Percentiles rank a stretch among this genome's conserved stretches.
Conservation (phyloP, 371 early-diverging fungal species). For the Encephalitozoon intestinalis region DNA sequence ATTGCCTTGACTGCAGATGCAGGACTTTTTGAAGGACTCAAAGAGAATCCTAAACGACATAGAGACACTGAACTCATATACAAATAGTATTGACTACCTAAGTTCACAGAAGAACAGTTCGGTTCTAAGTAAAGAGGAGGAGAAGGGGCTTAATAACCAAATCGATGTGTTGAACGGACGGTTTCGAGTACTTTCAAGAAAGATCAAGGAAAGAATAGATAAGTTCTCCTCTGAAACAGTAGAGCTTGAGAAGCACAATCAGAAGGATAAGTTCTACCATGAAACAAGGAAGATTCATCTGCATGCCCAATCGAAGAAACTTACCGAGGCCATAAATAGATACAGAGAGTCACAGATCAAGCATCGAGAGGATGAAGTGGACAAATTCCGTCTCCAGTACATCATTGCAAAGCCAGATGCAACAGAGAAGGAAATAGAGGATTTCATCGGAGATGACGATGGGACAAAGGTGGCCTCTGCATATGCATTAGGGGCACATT, state of each 20-base stretch:
- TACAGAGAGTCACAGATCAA: conserved; percentile 41
- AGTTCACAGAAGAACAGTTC: conserved; percentile 44
- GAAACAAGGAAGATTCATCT: conserved; percentile 44
- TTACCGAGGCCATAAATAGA: conserved; percentile 42
- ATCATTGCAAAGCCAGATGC: conserved; percentile 59
- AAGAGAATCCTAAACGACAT: conserved; percentile 37
- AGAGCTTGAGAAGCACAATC: not conserved
- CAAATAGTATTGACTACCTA: conserved; percentile 33
- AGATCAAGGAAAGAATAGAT: conserved; percentile 38
- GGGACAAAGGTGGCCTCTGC: conserved; percentile 44
- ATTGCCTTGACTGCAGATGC: conserved; percentile 10
- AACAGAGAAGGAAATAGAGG: conserved; percentile 58
- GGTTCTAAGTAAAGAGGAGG: conserved; percentile 45
- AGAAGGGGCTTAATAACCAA: conserved; percentile 40
- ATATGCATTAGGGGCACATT: conserved; percentile 49
- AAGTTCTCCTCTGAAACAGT: conserved; percentile 8
- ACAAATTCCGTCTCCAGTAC: conserved; percentile 54
- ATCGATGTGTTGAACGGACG: conserved; percentile 40
- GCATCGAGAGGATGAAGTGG: conserved; percentile 51
- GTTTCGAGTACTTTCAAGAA: conserved; percentile 32
- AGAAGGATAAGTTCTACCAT: conserved; percentile 19
- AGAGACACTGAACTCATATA: conserved; percentile 18
- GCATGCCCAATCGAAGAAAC: conserved; percentile 43
- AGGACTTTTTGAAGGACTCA: conserved; percentile 48
- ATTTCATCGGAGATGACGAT: conserved; percentile 19